Evolutionary conservation across 2,329 filamentous ascomycete species (phyloP), one percentile per base, ranked within the genome.

Genomic region (Talaromyces sp.): DNA sequence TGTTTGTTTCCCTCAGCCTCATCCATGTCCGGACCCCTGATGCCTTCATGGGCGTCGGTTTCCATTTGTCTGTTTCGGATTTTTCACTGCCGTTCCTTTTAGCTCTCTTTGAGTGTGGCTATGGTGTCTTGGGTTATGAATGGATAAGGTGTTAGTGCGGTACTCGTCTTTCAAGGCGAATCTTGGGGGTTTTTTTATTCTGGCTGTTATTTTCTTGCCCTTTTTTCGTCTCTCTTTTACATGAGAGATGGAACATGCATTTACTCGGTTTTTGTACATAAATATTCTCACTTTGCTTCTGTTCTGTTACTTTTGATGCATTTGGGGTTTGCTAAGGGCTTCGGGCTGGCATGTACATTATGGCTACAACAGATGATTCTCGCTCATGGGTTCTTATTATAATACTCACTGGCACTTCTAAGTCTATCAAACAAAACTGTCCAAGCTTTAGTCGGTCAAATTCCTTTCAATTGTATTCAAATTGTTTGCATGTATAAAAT

Each of bases 301-400:
- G 13, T 32, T 35, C 22, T 40, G 27, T 40, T 13, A 41, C 27
- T 43, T 40, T 43, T n/a, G 13, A 40, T 49, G 37, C 43, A 8
- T 17, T 35, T 40, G 13, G 39, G 43, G 35, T 20, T 24, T 41
- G 32, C 47, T 45, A 27, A 36, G 41, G 33, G 13, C 43, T 53
- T 46, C 47, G 47, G 41, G 36, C 49, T 37, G 44, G 40, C 30
- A 54, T 56, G 56, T 58, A 56, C 51, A 52, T 52, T 51, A 58
- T 47, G 41, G 36, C 39, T 49, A n/a, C 45, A 20, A 40, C 36
- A 49, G 29, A 32, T 29, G 42, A 32, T 47, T 32, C 20, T 47
- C 47, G 47, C 47, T 54, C 48, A 47, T 49, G 42, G 39, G 32
- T 40, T 43, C 36, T 20, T 6, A 39, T 35, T 35, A 35, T 14